Base-by-base conservation (phyloP, 345 rosid species). In the Hibiscus syriacus region DNA sequence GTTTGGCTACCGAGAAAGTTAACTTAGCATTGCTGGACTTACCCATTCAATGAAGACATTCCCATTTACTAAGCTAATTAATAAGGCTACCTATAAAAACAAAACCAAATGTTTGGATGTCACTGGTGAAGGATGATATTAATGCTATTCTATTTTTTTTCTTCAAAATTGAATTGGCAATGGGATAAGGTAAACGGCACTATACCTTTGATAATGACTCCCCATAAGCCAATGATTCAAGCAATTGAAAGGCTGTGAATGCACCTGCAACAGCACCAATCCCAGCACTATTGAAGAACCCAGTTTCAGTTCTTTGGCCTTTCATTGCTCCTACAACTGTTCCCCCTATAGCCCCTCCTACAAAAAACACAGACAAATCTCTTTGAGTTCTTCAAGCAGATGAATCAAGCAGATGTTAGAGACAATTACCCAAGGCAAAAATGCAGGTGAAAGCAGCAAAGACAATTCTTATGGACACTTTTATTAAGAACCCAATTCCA, bases 271-370 rank as follows among this genome's bases (percentile, higher is more conserved):
- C 81, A 4, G 84, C 87, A 26, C 98, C 95, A n/a, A 86, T 77
- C 65, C 83, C 78, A 14, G 89, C 83, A 1, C 96, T 95, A 5
- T 72, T 81, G 34, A 84, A 64, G 61, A 81, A 78, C 29, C 97
- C 95, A 0, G 88, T 83, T 78, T 88, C 92, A 27, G 96, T 86
- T 26, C 89, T 92, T 68, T 90, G 95, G 16, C 98, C 97, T 80
- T 90, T 88, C 52, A 80, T 71, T 75, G 95, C 87, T 76, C 95
- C 98, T 52, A 78, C 75, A 11, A 88, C 26, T 29, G 75, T 69
- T 55, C 96, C 96, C 68, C 88, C 88, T 22, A 80, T 50, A 54
- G 86, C 85, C 16, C 95, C 88, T 54, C 83, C 98, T 92, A 36
- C 60, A 63, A 60, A 46, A 49, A 41, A 39, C 26, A 39, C 27